Percentiles rank a stretch among this genome's conserved stretches.
phyloP scores from a whole-genome alignment of 1,284 basidiomycete species.

The Blastosporella zonata region DNA sequence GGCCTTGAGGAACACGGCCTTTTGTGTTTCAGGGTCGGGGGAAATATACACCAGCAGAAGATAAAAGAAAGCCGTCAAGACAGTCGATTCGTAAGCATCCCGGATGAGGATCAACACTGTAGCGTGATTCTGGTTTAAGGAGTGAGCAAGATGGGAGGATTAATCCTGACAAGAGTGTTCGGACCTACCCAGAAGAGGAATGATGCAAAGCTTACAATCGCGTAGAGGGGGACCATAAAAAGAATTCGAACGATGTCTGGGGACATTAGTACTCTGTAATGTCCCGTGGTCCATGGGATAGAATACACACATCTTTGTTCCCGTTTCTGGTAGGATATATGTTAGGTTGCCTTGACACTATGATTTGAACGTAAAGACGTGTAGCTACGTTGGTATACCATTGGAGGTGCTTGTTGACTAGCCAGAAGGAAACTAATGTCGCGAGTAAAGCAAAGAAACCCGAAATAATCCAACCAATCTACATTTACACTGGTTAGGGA shows the following conservation, averaged over 20 bases:
- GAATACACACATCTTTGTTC: constrained; percentile 59
- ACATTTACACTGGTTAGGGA: neutral
- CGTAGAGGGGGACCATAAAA: constrained; percentile 79
- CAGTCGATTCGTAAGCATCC: constrained; percentile 69
- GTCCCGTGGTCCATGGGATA: neutral
- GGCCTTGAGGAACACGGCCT: constrained; percentile 54
- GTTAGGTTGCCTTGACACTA: neutral
- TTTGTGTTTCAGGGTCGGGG: constrained; percentile 60
- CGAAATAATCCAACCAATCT: constrained; percentile 75
- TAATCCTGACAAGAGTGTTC: neutral
- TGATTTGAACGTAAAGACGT: neutral
- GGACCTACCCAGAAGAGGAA: constrained; percentile 68
- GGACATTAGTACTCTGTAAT: constrained; percentile 7
- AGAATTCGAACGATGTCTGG: constrained; percentile 70
- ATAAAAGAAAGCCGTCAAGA: constrained; percentile 77
- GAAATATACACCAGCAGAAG: constrained; percentile 73
- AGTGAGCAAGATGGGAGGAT: neutral
- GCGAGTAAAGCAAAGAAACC: constrained; percentile 60
- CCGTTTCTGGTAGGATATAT: constrained; percentile 47
- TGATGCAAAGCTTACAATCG: constrained; percentile 62
- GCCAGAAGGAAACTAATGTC: constrained; percentile 60
- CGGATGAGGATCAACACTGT: constrained; percentile 61
- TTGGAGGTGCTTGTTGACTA: constrained; percentile 67
- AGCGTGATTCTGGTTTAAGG: constrained; percentile 51
- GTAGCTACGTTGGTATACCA: constrained; percentile 68